Base-by-base conservation (phyloP, 192 early-diverging fungal species). In the Allomyces javanicus region DNA sequence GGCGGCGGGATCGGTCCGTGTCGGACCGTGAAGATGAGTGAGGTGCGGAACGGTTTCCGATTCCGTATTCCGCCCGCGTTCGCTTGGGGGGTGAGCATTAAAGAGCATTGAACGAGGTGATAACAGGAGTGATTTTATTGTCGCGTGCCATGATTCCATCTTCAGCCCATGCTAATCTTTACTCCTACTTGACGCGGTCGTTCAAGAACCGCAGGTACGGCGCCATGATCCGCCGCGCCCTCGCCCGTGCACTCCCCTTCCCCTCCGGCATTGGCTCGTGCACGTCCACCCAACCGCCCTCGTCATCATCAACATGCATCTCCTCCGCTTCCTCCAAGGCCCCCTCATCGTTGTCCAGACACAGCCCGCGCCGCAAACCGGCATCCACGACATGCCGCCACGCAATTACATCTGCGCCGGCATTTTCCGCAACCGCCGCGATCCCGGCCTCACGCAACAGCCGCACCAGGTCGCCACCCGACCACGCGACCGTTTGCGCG, bases 391-490 rank as follows among this genome's bases (percentile, higher is more conserved):
- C 17, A 6, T 58, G 50, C 50, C 50, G 50, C 50, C 50, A 58
- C 50, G 50, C 12, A 21, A 58, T 58, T 3, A 58, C 33, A 9
- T 21, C 21, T 21, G 50, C 17, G 0, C 10, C 21, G 12, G 17
- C 6, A 58, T 14, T 58, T n/a, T 58, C 50, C 12, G 23, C 44
- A 0, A 25, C 25, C 14, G 19, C n/a, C 10, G 21, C 10, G n/a
- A 24, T 22, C 24, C 24, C 23, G 7, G 66, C 64, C 67, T 71
- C 79, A 77, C 81, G 69, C 50, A 83, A 79, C 11, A 92, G 67
- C 9, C 71, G 77, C 62, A 86, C 78, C 63, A 93, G 62, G 72
- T 93, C 90, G 4, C 89, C 89, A 22, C 89, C 89, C 22, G 84
- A 87, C 71, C 76, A 92, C n/a, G 76, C 68, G n/a, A 77, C 80